These are phyloP conservation scores for Neocatenulostroma microsporum DNA, from an alignment of 2,329 filamentous ascomycete genomes.

Conservation along the genomic window DNA sequence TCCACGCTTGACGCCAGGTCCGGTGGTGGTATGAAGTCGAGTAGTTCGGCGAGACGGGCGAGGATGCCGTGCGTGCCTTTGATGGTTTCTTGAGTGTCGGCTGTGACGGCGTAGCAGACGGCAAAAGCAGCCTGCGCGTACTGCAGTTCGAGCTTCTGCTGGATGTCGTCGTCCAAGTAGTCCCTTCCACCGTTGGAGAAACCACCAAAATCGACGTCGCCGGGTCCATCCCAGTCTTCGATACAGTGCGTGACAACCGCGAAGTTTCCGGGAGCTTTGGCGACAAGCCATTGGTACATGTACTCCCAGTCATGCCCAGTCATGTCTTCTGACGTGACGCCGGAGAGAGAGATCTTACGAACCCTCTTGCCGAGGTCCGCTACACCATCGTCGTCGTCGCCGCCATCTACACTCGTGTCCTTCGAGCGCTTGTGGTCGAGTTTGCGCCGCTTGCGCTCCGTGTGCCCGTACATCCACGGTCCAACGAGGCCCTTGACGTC, in stretches of 20 bases:
- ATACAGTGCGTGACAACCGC: constrained; percentile 54
- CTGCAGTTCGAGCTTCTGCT: constrained; percentile 51
- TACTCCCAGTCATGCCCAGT: constrained; percentile 60
- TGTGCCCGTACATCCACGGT: constrained; percentile 64
- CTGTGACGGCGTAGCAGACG: constrained; percentile 58
- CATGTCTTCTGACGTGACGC: constrained; percentile 22
- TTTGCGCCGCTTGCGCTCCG: constrained; percentile 47
- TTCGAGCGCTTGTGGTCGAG: constrained; percentile 8
- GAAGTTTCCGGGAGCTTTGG: constrained; percentile 51
- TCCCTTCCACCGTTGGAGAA: constrained; percentile 39
- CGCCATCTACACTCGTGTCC: constrained; percentile 1
- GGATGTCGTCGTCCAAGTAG: constrained; percentile 54
- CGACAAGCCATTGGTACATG: constrained; percentile 59
- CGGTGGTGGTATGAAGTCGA: constrained; percentile 53
- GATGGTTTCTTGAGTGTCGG: constrained; percentile 51
- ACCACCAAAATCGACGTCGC: constrained; percentile 60
- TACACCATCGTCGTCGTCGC: background rate
- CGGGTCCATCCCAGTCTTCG: constrained; percentile 65
- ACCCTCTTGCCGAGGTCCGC: constrained; percentile 10
- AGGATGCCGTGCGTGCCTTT: constrained; percentile 54
- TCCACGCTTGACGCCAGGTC: constrained; percentile 37
- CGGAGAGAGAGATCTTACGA: constrained; percentile 21
- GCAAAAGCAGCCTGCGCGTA: constrained; percentile 64
- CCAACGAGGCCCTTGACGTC: constrained; percentile 62
- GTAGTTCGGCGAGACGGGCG: constrained; percentile 50